Conservation (phyloP, 2,329 filamentous ascomycete species). For the Lecanicillium sp. region DNA sequence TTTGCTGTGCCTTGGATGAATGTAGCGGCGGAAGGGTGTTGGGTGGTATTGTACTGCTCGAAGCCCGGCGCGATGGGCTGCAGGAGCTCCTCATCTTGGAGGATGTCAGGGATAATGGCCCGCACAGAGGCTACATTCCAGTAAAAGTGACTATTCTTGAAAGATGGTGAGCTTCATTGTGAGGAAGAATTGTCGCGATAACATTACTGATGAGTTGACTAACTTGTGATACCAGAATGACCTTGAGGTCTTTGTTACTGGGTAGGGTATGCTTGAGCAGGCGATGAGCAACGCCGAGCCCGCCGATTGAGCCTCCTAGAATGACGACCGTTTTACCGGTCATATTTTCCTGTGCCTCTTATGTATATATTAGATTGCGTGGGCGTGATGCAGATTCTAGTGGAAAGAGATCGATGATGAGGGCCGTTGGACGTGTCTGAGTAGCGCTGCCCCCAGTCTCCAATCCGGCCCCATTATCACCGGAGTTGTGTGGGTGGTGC, state of each 20-base stretch:
- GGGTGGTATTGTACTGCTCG: constrained; percentile 38
- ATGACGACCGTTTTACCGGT: constrained; percentile 50
- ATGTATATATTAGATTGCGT: background rate
- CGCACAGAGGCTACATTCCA: constrained; percentile 54
- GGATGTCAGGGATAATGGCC: constrained; percentile 44
- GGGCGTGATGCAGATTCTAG: too few relatives aligned
- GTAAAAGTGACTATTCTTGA: constrained; percentile 51
- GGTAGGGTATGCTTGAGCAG: constrained; percentile 47
- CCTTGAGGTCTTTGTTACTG: constrained; percentile 41
- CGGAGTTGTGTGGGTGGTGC: background rate
- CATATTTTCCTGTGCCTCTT: constrained; percentile 9
- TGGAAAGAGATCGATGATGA: too few relatives aligned
- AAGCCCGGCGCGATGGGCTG: constrained; percentile 44
- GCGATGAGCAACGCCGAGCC: constrained; percentile 47
- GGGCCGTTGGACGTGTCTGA: too few relatives aligned
- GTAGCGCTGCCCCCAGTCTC: background rate
- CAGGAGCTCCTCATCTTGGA: constrained; percentile 46
- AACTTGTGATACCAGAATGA: constrained; percentile 52
- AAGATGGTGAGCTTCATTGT: background rate
- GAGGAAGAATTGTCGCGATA: background rate
- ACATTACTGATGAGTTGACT: constrained; percentile 4
- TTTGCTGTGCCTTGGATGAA: constrained; percentile 46
- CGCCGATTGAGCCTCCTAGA: constrained; percentile 48
- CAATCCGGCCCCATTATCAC: background rate
- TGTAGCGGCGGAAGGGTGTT: constrained; percentile 35